phyloP scores from a whole-genome alignment of 1,139 yeast genomes.

The Tardiomyces depauwii region DNA sequence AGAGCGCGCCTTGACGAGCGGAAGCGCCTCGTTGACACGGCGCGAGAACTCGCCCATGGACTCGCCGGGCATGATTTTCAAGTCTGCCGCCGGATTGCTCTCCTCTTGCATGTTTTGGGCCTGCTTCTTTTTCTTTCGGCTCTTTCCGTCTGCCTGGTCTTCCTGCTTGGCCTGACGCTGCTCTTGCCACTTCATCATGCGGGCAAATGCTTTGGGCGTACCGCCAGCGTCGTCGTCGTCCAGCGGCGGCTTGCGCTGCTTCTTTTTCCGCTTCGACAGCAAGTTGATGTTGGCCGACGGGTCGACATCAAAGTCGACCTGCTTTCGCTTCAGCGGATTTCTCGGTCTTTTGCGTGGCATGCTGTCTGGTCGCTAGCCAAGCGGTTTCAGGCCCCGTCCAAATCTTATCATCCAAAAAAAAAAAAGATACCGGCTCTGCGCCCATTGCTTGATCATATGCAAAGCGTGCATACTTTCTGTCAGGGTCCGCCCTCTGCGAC shows the following conservation, averaged over 20 bases:
- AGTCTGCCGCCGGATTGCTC: conserved; percentile 6
- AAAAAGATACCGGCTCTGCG: no score
- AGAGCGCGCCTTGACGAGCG: conserved; percentile 24
- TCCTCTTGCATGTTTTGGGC: conserved; percentile 1
- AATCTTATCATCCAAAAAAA: no score
- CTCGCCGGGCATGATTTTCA: conserved; percentile 24
- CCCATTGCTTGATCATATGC: no score
- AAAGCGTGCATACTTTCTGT: no score
- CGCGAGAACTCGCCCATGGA: conserved; percentile 25
- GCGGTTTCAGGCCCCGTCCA: no score
- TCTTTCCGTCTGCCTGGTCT: conserved; percentile 1
- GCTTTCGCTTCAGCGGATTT: conserved; percentile 17
- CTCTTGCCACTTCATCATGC: conserved; percentile 17
- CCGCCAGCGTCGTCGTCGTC: conserved; percentile 17
- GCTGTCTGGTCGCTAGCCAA: no score
- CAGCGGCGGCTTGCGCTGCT: conserved; percentile 6
- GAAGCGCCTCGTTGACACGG: conserved; percentile 30
- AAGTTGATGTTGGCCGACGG: conserved; percentile 12
- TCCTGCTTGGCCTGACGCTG: background rate
- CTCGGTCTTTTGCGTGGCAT: conserved; percentile 20
- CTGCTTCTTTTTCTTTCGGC: conserved; percentile 3
- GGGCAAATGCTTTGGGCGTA: conserved; percentile 22
- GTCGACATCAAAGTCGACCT: conserved; percentile 15
- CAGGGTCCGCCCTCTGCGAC: no score
- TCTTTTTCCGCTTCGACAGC: conserved; percentile 1